Base-by-base conservation (phyloP, 1,139 yeast species). In the Candida glucosophila region DNA sequence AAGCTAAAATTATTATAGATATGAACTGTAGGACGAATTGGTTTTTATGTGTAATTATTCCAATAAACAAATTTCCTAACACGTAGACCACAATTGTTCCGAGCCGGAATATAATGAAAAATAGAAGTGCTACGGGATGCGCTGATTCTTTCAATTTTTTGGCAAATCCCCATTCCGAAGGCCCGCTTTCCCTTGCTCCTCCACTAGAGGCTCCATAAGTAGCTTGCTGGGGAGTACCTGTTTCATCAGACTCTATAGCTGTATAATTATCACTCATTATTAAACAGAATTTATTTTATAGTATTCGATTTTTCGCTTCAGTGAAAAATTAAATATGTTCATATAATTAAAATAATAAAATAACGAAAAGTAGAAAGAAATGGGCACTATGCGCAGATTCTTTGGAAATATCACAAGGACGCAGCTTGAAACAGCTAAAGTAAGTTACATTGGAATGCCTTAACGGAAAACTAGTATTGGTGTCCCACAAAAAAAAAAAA, bases 11-110 rank as follows among this genome's bases (percentile, higher is more conserved):
- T 5, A 86, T 73, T 23, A 85, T 75, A 7, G 76, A 49, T 16
- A 90, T 86, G 57, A 90, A 90, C 41, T 83, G 75, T 25, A 83
- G 60, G 7, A 83, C 78, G 45, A 78, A 80, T 39, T 70, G 66
- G 30, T 67, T 67, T 16, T 80, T 49, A 27, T 42, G 38, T 3
- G 59, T 53, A 9, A 60, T 40, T 22, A 60, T 41, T 5, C 61
- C 58, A 20, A 62, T 73, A 45, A 82, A 68, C 25, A 81, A 50
- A 35, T 73, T 58, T 0, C 94, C 94, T 39, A 82, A 76, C 8
- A 82, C 49, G 45, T 83, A 83, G 7, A 76, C 64, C 27, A 74
- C 47, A 6, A 81, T 50, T 0, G 93, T 82, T 14, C 74, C 67
- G 10, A 77, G 34, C 30, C 93, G 58, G 47, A 82, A 72, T 22